Percentiles rank a stretch among this genome's conserved stretches.
Conservation (phyloP, 2,329 filamentous ascomycete genomes). For the Cladorrhinum sp. region DNA sequence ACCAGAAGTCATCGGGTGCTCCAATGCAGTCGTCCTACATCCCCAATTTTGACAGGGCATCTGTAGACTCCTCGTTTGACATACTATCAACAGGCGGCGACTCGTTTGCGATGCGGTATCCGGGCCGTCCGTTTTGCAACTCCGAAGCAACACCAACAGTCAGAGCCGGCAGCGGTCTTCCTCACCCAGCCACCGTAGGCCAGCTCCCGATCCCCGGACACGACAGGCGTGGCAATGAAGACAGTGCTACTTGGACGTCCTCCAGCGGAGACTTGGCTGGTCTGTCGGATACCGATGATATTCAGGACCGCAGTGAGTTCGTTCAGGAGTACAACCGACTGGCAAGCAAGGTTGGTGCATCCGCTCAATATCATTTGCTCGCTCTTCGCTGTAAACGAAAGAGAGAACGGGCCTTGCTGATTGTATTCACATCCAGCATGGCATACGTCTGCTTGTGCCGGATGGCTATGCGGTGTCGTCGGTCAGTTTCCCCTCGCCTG, state of each 20-base stretch:
- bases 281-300: slow-evolving; percentile 48
- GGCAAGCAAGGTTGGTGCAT: slow-evolving; percentile 50
- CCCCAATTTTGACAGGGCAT: slow-evolving; percentile 14
- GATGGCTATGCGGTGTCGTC: slow-evolving; percentile 36
- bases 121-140: slow-evolving; percentile 1
- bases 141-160: slow-evolving; percentile 4
- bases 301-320: slow-evolving; percentile 47
- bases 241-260: slow-evolving; percentile 57
- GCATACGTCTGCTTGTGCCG: slow-evolving; percentile 43
- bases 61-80: slow-evolving; percentile 10
- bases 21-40: background rate
- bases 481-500: slow-evolving; percentile 30
- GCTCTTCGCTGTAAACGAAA: background rate
- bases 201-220: slow-evolving; percentile 18
- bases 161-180: slow-evolving; percentile 2
- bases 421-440: slow-evolving; percentile 48
- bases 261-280: slow-evolving; percentile 50
- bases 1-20: background rate
- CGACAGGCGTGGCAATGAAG: slow-evolving; percentile 27
- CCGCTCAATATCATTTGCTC: background rate
- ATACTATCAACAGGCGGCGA: slow-evolving; percentile 10
- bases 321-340: slow-evolving; percentile 59
- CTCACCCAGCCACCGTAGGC: slow-evolving; percentile 16
- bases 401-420: slow-evolving; percentile 49
- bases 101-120: slow-evolving; percentile 2